A percentile compares a stretch with the other conserved stretches of the same genome.
phyloP scores from a whole-genome alignment of 2,329 filamentous ascomycete genomes.

The Diaporthe aspalathi region DNA sequence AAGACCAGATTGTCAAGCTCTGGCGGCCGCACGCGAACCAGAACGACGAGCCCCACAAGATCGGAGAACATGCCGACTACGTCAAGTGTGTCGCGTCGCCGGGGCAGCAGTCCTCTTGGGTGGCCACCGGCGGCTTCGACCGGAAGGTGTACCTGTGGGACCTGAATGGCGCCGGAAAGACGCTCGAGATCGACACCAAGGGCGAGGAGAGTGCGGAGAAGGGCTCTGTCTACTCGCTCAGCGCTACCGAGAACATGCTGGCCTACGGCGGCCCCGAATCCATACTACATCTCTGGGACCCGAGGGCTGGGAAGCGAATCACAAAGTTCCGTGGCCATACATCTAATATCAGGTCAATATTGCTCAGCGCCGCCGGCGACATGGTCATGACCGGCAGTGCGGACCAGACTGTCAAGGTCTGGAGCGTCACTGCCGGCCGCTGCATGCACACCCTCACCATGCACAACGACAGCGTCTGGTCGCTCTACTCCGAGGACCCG shows the following conservation, averaged over 20 bases:
- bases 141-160: slow-evolving; percentile 95
- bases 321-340: slow-evolving; percentile 98
- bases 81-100: slow-evolving; percentile 93
- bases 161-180: slow-evolving; percentile 86
- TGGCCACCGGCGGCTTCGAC: slow-evolving; percentile 93
- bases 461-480: slow-evolving; percentile 99
- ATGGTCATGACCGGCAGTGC: slow-evolving; percentile 94
- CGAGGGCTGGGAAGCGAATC: slow-evolving; percentile 86
- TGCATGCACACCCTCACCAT: slow-evolving; percentile 99
- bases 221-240: slow-evolving; percentile 93
- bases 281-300: slow-evolving; percentile 92
- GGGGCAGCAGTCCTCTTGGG: slow-evolving; percentile 74
- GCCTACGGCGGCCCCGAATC: slow-evolving; percentile 95
- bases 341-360: slow-evolving; percentile 90
- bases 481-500: slow-evolving; percentile 88
- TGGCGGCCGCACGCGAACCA: slow-evolving; percentile 82
- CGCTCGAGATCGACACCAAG: slow-evolving; percentile 84
- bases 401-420: slow-evolving; percentile 97
- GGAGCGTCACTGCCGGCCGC: slow-evolving; percentile 93
- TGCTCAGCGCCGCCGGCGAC: slow-evolving; percentile 89
- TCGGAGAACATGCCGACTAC: slow-evolving; percentile 95
- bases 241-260: slow-evolving; percentile 81
- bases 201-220: slow-evolving; percentile 89
- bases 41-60: slow-evolving; percentile 77
- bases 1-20: slow-evolving; percentile 92